phyloP scores from a whole-genome alignment of 164 flowering plant species.

The Dillenia turbinata region DNA sequence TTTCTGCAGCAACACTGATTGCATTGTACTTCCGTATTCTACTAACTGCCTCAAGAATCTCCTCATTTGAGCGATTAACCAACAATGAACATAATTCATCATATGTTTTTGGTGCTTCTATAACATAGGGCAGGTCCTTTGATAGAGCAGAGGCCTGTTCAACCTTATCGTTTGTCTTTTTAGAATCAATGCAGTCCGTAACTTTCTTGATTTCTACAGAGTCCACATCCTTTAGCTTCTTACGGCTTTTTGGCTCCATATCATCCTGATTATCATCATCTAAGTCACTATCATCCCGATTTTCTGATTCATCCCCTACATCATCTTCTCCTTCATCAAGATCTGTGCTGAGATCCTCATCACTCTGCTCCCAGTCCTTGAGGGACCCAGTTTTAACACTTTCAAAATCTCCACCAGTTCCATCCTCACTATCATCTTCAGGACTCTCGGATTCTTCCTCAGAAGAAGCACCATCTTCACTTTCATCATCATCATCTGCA shows the following conservation, averaged over 20 bases:
- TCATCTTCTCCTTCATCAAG: slow-evolving; percentile 39
- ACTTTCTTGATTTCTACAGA: slow-evolving; percentile 12
- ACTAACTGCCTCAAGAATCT: slow-evolving; percentile 55
- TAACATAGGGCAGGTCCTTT: slow-evolving; percentile 59
- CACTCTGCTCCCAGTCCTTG: slow-evolving; percentile 96
- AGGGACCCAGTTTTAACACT: slow-evolving; percentile 26
- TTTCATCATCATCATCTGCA: slow-evolving; percentile 21
- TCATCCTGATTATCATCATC: slow-evolving; percentile 19
- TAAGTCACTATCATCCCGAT: not conserved
- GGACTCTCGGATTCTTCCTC: slow-evolving; percentile 48
- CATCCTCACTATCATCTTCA: slow-evolving; percentile 33
- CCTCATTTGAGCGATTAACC: slow-evolving; percentile 51
- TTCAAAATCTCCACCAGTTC: slow-evolving; percentile 22
- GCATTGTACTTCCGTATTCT: slow-evolving; percentile 75
- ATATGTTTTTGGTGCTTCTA: slow-evolving; percentile 70
- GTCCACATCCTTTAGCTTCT: slow-evolving; percentile 15
- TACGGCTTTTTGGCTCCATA: slow-evolving; percentile 12
- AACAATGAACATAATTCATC: slow-evolving; percentile 56
- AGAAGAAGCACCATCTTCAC: slow-evolving; percentile 41
- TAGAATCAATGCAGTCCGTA: slow-evolving; percentile 12
- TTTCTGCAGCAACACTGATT: slow-evolving; percentile 70
- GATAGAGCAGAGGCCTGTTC: slow-evolving; percentile 16
- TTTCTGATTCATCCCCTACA: slow-evolving; percentile 13
- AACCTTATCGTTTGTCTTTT: slow-evolving; percentile 18
- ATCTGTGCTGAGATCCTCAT: slow-evolving; percentile 57